Evolutionary conservation across 768 basidiomycete species (phyloP).

Genomic region (Termitomyces sp.): DNA sequence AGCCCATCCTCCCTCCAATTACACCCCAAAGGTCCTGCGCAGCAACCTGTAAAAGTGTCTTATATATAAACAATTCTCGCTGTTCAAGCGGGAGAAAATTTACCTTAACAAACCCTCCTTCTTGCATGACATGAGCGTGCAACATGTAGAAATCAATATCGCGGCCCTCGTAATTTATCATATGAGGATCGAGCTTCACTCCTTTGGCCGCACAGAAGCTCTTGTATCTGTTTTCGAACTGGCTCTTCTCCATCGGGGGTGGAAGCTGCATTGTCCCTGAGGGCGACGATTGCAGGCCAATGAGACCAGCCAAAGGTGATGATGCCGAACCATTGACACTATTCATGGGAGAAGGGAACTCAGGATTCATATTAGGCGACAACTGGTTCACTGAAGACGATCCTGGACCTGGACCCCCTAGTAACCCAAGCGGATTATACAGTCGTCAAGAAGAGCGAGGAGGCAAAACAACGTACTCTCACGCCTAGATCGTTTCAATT

Average conservation of each 20-base stretch:
- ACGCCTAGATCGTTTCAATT: background rate
- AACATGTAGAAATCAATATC: slow-evolving; percentile 57
- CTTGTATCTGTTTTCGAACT: slow-evolving; percentile 51
- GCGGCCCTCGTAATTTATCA: slow-evolving; percentile 49
- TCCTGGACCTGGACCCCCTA: too few relatives aligned
- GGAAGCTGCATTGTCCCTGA: slow-evolving; percentile 15
- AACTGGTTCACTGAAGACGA: slow-evolving; percentile 26
- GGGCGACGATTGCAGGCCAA: slow-evolving; percentile 3
- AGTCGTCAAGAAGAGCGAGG: background rate
- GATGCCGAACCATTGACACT: slow-evolving; percentile 5
- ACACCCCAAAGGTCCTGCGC: slow-evolving; percentile 58
- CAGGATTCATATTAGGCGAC: slow-evolving; percentile 29
- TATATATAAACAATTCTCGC: background rate
- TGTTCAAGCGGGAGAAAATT: slow-evolving; percentile 5
- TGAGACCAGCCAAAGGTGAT: slow-evolving; percentile 9
- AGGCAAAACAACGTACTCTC: background rate
- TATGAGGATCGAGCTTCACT: slow-evolving; percentile 33
- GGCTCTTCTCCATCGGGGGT: slow-evolving; percentile 45
- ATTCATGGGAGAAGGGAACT: slow-evolving; percentile 15
- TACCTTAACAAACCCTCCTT: slow-evolving; percentile 50
- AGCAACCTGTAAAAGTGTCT: slow-evolving; percentile 36
- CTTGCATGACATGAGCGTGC: slow-evolving; percentile 55
- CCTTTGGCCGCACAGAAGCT: slow-evolving; percentile 41
- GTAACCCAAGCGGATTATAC: too few relatives aligned
- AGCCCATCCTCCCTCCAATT: slow-evolving; percentile 63